Conservation (phyloP, 2,329 filamentous ascomycete species). For the Dothideomycetes sp. region DNA sequence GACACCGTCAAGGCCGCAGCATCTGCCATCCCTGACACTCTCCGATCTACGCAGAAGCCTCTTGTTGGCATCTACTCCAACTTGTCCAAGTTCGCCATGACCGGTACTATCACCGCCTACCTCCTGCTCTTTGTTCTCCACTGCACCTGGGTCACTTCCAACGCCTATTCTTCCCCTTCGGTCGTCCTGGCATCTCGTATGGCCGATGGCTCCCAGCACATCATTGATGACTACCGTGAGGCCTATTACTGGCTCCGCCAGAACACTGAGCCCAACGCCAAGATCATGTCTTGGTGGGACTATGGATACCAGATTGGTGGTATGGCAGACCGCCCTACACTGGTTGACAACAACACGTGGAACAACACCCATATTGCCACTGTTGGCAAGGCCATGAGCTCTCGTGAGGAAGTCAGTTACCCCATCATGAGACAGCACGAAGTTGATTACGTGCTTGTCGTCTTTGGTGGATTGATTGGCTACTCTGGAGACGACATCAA, state of each 20-base stretch:
- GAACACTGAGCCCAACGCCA: conserved; percentile 89
- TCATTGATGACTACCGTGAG: conserved; percentile 98
- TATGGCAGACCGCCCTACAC: conserved; percentile 93
- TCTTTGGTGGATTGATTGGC: conserved; percentile 89
- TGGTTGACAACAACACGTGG: conserved; percentile 99
- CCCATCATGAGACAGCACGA: conserved; percentile 97
- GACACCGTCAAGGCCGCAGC: conserved; percentile 48
- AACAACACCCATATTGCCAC: conserved; percentile 99
- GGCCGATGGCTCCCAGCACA: conserved; percentile 92
- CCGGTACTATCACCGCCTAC: conserved; percentile 64
- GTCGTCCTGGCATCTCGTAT: conserved; percentile 88
- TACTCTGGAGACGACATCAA: conserved; percentile 99
- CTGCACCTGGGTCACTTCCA: conserved; percentile 99
- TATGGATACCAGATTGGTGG: conserved; percentile 99
- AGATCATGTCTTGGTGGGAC: conserved; percentile 99
- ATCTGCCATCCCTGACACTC: conserved; percentile 41
- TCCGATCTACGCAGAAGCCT: conserved; percentile 64
- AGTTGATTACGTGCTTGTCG: conserved; percentile 95
- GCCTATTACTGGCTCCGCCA: conserved; percentile 99
- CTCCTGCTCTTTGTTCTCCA: conserved; percentile 90
- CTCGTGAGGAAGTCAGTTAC: conserved; percentile 93
- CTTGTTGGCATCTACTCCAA: conserved; percentile 74
- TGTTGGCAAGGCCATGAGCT: conserved; percentile 98
- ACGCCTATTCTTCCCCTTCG: conserved; percentile 96
- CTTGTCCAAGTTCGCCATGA: conserved; percentile 70